Evolutionary conservation across 1,284 basidiomycete species (phyloP).

Genomic region (Butyriboletus regius): DNA sequence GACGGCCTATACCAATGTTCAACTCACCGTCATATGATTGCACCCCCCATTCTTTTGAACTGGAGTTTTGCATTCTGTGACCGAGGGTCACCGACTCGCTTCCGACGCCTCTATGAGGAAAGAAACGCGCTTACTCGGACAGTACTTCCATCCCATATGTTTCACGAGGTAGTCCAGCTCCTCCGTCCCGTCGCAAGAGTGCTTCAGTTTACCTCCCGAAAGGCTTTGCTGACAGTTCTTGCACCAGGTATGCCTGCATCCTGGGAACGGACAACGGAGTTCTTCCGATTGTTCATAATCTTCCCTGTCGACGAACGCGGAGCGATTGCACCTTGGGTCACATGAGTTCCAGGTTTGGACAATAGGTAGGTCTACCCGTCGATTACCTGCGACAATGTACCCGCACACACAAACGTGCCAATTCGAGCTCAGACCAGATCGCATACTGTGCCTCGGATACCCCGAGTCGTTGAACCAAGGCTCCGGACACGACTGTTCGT

Average conservation of each 20-base stretch:
- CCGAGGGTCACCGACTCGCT: background rate
- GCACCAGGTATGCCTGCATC: conserved; percentile 49
- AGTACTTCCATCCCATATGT: conserved; percentile 50
- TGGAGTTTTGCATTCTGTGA: conserved; percentile 50
- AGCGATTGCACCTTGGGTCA: conserved; percentile 38
- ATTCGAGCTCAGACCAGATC: conserved; percentile 48
- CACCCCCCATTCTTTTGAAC: conserved; percentile 55
- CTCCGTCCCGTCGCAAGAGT: conserved; percentile 52
- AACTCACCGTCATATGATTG: conserved; percentile 59
- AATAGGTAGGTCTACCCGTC: background rate
- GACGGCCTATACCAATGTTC: background rate
- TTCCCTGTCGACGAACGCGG: conserved; percentile 43
- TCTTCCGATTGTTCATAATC: conserved; percentile 39
- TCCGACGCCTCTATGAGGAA: background rate
- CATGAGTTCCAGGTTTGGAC: background rate
- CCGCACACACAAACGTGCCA: conserved; percentile 45
- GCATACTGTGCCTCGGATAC: conserved; percentile 42
- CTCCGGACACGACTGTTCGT: conserved; percentile 37
- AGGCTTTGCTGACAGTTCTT: conserved; percentile 47
- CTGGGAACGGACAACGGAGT: conserved; percentile 40
- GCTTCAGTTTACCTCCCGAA: conserved; percentile 33
- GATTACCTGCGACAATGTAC: conserved; percentile 34
- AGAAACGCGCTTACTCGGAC: conserved; percentile 41
- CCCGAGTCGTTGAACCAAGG: conserved; percentile 40
- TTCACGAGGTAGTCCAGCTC: conserved; percentile 48